Percentiles rank a stretch among this genome's conserved stretches.
phyloP scores from a whole-genome alignment of 2,329 filamentous ascomycete genomes.

The Venturiaceae sp. region DNA sequence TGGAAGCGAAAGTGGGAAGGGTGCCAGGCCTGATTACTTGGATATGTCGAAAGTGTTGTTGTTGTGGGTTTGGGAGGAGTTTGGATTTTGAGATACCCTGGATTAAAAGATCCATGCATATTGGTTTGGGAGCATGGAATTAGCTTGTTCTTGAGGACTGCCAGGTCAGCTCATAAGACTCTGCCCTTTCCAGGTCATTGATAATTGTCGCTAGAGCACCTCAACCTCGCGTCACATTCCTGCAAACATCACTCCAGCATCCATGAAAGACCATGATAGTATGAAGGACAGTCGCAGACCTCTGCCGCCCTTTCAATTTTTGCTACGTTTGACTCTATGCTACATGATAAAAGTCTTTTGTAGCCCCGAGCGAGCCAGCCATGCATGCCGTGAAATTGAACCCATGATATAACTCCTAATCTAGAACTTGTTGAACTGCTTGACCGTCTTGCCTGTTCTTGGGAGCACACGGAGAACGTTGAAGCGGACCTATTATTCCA shows the following conservation, averaged over 20 bases:
- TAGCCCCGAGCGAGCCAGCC: not conserved
- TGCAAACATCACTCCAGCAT: not conserved
- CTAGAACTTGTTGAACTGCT: constrained; percentile 99
- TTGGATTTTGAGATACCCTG: not conserved
- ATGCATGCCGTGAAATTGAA: constrained; percentile 2
- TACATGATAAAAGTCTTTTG: not conserved
- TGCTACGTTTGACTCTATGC: constrained; percentile 1
- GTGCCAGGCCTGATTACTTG: constrained; percentile 6
- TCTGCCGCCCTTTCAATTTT: constrained; percentile 1
- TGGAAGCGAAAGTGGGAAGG: no score
- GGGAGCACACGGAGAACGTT: constrained; percentile 98
- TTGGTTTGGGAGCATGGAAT: no score
- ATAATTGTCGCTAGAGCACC: no score
- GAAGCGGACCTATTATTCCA: constrained; percentile 71
- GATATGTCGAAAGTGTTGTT: not conserved
- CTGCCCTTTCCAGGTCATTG: no score
- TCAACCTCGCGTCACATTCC: no score
- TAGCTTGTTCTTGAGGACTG: no score
- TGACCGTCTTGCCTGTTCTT: constrained; percentile 93
- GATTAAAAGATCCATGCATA: not conserved
- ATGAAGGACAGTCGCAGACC: constrained; percentile 1
- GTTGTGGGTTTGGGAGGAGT: not conserved
- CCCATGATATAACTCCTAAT: constrained; percentile 5
- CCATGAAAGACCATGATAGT: not conserved
- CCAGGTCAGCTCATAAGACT: no score